Base-by-base conservation (phyloP, 805 yeast species). In the Dipodascus albidus region DNA sequence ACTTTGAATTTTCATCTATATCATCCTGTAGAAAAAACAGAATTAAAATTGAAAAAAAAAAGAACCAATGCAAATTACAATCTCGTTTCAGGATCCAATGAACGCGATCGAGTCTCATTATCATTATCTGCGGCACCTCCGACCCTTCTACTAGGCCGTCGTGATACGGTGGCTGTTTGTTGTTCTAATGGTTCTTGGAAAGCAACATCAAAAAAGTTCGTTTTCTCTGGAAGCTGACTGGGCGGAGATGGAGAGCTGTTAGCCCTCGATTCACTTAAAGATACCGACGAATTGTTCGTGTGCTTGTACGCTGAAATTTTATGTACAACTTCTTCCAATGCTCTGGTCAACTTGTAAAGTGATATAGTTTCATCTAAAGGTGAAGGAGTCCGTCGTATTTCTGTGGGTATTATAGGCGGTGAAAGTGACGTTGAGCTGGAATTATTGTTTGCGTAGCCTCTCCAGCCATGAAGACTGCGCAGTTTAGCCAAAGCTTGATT, bases 391-490 rank as follows among this genome's bases (percentile, higher is more conserved):
- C 52, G 38, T 14, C 22, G 38, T 23, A 51, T 47, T 23, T 47
- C 52, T 31, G 23, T 33, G 38, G 53, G 48, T 20, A 38, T 51
- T 2, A 47, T 15, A 3, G 54, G 53, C 6, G 54, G 44, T 6
- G 47, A 48, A 14, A 33, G 24, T n/a, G 54, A 42, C 11, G 53
- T 44, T 1, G 53, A 42, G 20, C 44, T 38, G 20, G 44, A 38
- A 14, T 38, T 38, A 14, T 38, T n/a, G 53, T n/a, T 15, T 23
- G 35, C 15, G 53, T 50, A 8, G 48, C 50, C 69, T 20, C 66
- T 57, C 69, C 70, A 67, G 23, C 71, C 71, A 35, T 67, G 64
- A 38, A 61, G 60, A 21, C 55, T 55, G 19, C 62, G 62, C 49
- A 67, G 59, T 23, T 59, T 48, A 41, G 55, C 55, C 50, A 54